Evolutionary conservation across 805 yeast species (phyloP).

Genomic region (Hanseniaspora thailandica): DNA sequence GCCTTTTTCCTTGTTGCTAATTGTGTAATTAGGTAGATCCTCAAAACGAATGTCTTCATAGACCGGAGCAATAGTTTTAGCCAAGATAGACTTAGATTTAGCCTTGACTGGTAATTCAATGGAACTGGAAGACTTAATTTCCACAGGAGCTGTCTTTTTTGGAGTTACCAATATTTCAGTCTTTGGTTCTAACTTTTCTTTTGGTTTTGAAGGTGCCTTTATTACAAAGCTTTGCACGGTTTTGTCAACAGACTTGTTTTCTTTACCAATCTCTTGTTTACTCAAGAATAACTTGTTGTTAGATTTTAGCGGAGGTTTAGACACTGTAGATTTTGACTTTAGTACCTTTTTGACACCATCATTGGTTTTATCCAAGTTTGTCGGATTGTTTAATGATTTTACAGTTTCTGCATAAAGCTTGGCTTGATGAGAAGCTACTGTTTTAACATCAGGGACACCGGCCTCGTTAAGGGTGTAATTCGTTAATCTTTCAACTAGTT

Average conservation of each 20-base stretch:
- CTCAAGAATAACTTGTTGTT: background rate
- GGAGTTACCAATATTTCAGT: background rate
- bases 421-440: background rate
- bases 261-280: background rate
- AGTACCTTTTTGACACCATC: background rate
- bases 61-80: background rate
- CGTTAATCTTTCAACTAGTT: constrained; percentile 33
- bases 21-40: background rate
- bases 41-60: background rate
- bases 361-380: background rate
- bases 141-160: background rate
- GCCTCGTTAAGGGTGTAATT: background rate
- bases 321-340: background rate
- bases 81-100: background rate
- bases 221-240: background rate
- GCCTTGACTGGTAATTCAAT: background rate
- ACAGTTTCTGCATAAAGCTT: background rate
- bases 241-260: background rate
- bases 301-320: no score
- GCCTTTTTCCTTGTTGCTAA: background rate
- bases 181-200: no score
- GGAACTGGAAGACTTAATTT: background rate
- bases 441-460: no score
- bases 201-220: background rate
- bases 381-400: background rate